Base-by-base conservation (phyloP, 805 yeast species). In the Candida railenensis region DNA sequence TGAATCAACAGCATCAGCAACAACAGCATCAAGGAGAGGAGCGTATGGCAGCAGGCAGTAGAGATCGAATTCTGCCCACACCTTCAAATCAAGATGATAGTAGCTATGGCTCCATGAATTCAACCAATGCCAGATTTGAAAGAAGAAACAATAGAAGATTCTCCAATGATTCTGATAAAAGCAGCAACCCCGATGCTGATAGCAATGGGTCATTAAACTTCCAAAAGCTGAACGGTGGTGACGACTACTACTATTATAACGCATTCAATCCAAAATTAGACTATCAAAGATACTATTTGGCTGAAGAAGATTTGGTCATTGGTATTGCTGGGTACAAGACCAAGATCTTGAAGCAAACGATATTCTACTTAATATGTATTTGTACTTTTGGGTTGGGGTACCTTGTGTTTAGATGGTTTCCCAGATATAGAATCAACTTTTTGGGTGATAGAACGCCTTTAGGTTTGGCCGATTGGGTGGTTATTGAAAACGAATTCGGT, bases 281-380 rank as follows among this genome's bases (percentile, higher is more conserved):
- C 46, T 77, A 74, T 53, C 99, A 94, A 66, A 76, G 97, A 47
- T 89, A 87, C 63, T 94, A 92, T 63, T 79, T 94, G 50, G 91
- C 97, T 0, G 98, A 94, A 63, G 99, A 94, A 62, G 99, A 94
- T 69, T 71, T 94, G 58, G 92, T 92, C 11, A 80, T 94, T 49
- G 97, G 96, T 50, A 87, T 94, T 51, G 99, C 97, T 0, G 98
- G 98, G 3, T 94, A 88, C 63, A 65, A 65, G 45, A 79, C 83
- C 14, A 78, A 83, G 11, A 58, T 58, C 41, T 45, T 74, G 53
- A 79, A 82, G 50, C 56, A 66, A 3, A 34, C 68, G 0, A 14
- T 77, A 0, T 90, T 84, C 60, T 76, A 79, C 49, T 12, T 77
- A 0, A 48, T 86, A 2, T 84, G 89, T 49, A 43, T 79, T 0